Conservation (phyloP, 2,329 filamentous ascomycete genomes). For the Chrysoporthe puriensis region DNA sequence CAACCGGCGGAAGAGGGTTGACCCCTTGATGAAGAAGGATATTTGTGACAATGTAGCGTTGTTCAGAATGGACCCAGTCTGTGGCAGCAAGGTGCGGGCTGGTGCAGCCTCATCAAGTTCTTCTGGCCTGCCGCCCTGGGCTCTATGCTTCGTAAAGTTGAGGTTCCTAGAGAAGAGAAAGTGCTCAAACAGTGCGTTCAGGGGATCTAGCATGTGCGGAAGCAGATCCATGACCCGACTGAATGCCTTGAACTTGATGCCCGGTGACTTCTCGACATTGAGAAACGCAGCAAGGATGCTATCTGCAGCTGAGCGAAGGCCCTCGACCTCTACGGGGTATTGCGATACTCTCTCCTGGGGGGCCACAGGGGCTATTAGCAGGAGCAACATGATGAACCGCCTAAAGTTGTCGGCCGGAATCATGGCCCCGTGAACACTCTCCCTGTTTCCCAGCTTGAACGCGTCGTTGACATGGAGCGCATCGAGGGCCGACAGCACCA, state of each 20-base stretch:
- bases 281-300: constrained; percentile 69
- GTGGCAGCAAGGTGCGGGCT: constrained; percentile 49
- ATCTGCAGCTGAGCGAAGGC: constrained; percentile 65
- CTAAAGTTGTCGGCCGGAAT: constrained; percentile 76
- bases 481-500: constrained; percentile 71
- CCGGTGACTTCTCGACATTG: constrained; percentile 64
- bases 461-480: constrained; percentile 67
- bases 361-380: constrained; percentile 67
- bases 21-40: constrained; percentile 71
- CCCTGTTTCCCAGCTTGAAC: constrained; percentile 55
- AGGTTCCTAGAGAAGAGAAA: constrained; percentile 76
- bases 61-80: constrained; percentile 64
- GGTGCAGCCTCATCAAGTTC: constrained; percentile 14
- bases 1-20: constrained; percentile 66
- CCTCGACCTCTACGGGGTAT: constrained; percentile 60
- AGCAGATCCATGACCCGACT: constrained; percentile 61
- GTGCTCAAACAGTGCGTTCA: constrained; percentile 72
- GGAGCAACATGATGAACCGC: constrained; percentile 70
- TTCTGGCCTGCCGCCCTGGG: constrained; percentile 39
- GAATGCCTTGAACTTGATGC: constrained; percentile 66
- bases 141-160: constrained; percentile 62
- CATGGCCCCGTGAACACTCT: constrained; percentile 64
- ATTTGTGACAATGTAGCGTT: constrained; percentile 69
- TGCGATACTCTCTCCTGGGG: constrained; percentile 67
- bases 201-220: constrained; percentile 69